Percentiles rank a stretch among this genome's conserved stretches.
Conservation (phyloP, 1,139 yeast species). For the Blastobotrys persicus region DNA sequence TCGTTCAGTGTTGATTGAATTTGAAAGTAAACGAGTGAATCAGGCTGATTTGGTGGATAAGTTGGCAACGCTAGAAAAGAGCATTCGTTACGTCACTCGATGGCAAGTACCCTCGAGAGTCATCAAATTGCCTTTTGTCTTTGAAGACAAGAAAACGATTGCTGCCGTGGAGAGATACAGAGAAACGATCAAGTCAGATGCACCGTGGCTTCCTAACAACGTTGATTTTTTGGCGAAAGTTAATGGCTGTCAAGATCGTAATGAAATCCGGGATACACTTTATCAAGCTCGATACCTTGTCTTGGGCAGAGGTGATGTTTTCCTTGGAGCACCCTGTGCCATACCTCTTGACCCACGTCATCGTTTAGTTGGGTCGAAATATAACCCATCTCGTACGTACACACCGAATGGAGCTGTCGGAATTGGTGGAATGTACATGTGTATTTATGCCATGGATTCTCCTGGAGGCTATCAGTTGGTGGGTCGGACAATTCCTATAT, state of each 20-base stretch:
- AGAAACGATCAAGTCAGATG: constrained; percentile 88
- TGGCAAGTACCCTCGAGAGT: constrained; percentile 87
- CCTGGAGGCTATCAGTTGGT: constrained; percentile 98
- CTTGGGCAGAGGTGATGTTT: constrained; percentile 94
- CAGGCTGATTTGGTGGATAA: constrained; percentile 51
- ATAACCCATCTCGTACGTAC: constrained; percentile 92
- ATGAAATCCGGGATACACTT: constrained; percentile 75
- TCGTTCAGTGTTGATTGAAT: constrained; percentile 87
- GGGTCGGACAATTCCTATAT: constrained; percentile 94
- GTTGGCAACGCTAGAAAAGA: constrained; percentile 70
- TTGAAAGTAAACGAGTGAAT: constrained; percentile 54
- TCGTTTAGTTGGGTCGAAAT: constrained; percentile 85
- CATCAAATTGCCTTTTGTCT: constrained; percentile 89
- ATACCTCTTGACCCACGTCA: constrained; percentile 97
- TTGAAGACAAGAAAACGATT: constrained; percentile 84
- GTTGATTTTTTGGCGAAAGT: constrained; percentile 91
- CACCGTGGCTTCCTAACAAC: constrained; percentile 97
- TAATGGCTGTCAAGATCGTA: constrained; percentile 67
- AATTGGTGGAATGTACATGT: constrained; percentile 97
- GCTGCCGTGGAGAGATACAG: constrained; percentile 87
- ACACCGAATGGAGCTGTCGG: constrained; percentile 98
- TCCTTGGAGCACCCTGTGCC: constrained; percentile 97
- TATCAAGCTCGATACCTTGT: constrained; percentile 89
- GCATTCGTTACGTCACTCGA: constrained; percentile 65
- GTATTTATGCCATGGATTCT: constrained; percentile 96